Base-by-base conservation (phyloP, 768 basidiomycete species). In the Trametes cingulata region DNA sequence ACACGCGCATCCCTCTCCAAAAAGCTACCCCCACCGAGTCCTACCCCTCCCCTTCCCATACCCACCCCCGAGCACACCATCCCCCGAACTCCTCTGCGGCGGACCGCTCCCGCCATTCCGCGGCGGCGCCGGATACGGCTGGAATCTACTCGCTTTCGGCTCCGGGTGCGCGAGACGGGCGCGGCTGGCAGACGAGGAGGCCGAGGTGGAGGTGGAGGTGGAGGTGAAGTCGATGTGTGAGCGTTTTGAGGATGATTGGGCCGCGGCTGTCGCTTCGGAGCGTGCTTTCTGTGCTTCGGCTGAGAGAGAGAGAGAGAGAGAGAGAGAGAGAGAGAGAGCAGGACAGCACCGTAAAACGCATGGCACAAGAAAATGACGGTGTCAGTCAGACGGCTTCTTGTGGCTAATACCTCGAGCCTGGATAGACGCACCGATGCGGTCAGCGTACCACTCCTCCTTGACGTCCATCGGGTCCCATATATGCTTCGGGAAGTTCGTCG, bases 391-490 rank as follows among this genome's bases (percentile, higher is more conserved):
- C n/a, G n/a, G n/a, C n/a, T n/a, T n/a, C n/a, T n/a, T n/a, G n/a
- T n/a, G n/a, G n/a, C n/a, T n/a, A n/a, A n/a, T n/a, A n/a, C n/a
- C n/a, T n/a, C n/a, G n/a, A 8, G 27, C 8, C 13, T 15, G 14
- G 46, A 15, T n/a, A 14, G 8, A 72, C 89, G 74, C 75, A 93
- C 93, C 91, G 68, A 97, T 85, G 66, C 79, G 82, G 36, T 86
- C 83, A 1, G 93, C 87, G 65, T 82, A 87, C 87, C 93, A 96
- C 37, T 85, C 87, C 0, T 82, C 76, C 29, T 72, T 70, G 1
- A 90, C 75, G 40, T 82, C 82, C 37, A 81, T 73, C 14, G 92
- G 86, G 67, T 90, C 82, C 88, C 96, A 98, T 1, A 91, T 74
- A 8, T 78, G 76, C 17, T 76, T 57, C 9, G 91, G 88, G 68